A percentile compares a stretch with the other conserved stretches of the same genome.
These are phyloP conservation scores for Cyclotella choctawhatcheeana DNA, from an alignment of 108 stramenopile genomes.

Conservation along the genomic window DNA sequence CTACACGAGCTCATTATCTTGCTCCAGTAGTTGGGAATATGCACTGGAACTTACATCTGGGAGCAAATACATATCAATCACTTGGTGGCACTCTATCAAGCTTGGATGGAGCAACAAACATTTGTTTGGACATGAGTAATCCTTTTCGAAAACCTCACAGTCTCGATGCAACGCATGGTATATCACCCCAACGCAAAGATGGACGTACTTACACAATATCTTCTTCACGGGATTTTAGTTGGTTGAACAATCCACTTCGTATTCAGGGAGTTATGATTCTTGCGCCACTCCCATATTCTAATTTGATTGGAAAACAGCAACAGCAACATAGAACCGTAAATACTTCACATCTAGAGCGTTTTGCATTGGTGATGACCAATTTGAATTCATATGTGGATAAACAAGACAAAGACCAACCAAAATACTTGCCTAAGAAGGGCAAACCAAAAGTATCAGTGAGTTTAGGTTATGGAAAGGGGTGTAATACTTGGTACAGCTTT, in stretches of 20 bases:
- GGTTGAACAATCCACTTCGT: slow-evolving; percentile 7
- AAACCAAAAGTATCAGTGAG: slow-evolving; percentile 36
- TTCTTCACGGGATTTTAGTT: slow-evolving; percentile 9
- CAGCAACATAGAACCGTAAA: neutral
- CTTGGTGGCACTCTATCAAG: slow-evolving; percentile 24
- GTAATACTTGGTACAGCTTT: slow-evolving; percentile 13
- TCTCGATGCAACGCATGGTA: slow-evolving; percentile 7
- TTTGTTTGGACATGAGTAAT: slow-evolving; percentile 23
- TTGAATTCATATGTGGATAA: neutral
- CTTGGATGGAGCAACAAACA: slow-evolving; percentile 28
- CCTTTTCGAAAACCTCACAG: neutral
- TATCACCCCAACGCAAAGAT: neutral
- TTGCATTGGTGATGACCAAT: slow-evolving; percentile 16
- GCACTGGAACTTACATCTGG: slow-evolving; percentile 32
- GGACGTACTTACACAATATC: slow-evolving; percentile 16
- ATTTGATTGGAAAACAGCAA: neutral
- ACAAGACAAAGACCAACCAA: neutral
- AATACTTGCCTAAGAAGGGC: neutral
- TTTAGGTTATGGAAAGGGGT: slow-evolving; percentile 21
- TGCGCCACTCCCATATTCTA: neutral
- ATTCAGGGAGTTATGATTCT: slow-evolving; percentile 12
- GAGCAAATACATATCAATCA: slow-evolving; percentile 13
- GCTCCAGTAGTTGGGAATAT: slow-evolving; percentile 14
- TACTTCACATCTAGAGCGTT: neutral
- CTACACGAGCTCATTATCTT: neutral